Base-by-base conservation (phyloP, 768 basidiomycete species). In the Gloeopeniophorella convolvens region DNA sequence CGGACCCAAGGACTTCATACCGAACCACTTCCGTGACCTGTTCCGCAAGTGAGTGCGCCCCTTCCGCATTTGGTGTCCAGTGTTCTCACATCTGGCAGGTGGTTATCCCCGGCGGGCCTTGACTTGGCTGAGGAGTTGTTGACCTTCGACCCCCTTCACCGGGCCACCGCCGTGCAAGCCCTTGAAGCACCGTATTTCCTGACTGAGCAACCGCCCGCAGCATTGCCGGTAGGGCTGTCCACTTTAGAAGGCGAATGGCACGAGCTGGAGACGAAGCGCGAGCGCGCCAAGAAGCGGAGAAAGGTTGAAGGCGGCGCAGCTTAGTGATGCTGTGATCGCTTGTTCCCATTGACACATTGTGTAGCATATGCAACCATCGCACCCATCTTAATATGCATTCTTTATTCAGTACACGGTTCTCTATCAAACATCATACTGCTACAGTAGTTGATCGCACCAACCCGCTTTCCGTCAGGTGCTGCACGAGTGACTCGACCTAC, bases 171-270 rank as follows among this genome's bases (percentile, higher is more conserved):
- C 0, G 60, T 69, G 34, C 82, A 90, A 60, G 94, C 96, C 4
- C 75, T 98, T 58, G 73, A 80, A 40, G 74, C 85, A 18, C 74
- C 85, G 2, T 99, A 97, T 69, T 99, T 99, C 67, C 79, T 70
- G 35, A 67, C 76, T 42, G 94, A 98, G 66, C 71, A 78, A 34
- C 96, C 96, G 1, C 60, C 66, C 26, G 77, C 91, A 47, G 75
- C 79, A 57, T 75, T 77, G 37, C 96, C 96, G 3, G 69, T 76
- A 16, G 85, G 89, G 92, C 68, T 98, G 50, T 77, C 85, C 11
- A 77, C 77, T 11, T 68, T 96, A 34, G 82, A 90, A 63, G 95
- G 96, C 37, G 96, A 98, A 65, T 97, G 94, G 89, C 96, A 99
- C 67, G 96, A 99, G 66, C 75, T 94, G 55, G 94, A 97, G 66